Evolutionary conservation across 2,329 filamentous ascomycete species (phyloP), one percentile per base, ranked within the genome.

Genomic region (Graphiopsis chlorocephala): DNA sequence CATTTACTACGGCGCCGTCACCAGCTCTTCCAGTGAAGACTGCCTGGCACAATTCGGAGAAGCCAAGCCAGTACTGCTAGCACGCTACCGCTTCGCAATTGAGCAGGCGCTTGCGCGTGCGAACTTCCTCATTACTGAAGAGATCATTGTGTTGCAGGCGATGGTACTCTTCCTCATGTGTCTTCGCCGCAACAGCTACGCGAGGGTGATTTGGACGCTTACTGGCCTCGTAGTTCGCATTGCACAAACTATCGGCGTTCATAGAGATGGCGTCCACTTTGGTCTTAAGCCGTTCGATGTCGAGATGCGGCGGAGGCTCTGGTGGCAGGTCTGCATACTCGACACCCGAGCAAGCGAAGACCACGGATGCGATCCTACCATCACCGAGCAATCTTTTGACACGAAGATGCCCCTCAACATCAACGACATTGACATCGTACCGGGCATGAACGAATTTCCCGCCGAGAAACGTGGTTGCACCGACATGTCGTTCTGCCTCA

Each of bases 91-190:
- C 10, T 88, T 88, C 70, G 87, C 82, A 1, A 76, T 86, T 2
- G 87, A 90, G 70, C 87, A 90, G 71, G 85, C 85, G 1, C 77
- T 90, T 52, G 84, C 88, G 3, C 81, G 85, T 58, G 87, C 87
- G 8, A 85, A 87, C 67, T 83, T 90, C 59, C 72, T 90, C 1
- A 85, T 83, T 64, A 87, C 85, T 8, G 84, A 87, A 64, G 88
- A 87, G 71, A 78, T 86, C 23, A 78, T 87, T 42, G 82, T 89
- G 11, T 76, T 90, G 17, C 87, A 90, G 73, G 85, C 87, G 0
- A 83, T 88, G 42, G 79, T 86, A 11, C 77, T 89, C 38, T 90
- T 88, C 71, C 74, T 90, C 26, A 84, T 87, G 50, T 78, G 85
- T 73, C 76, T 81, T 68, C 81, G 85, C 15, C 78, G 83, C 5